Conservation (phyloP, 352 stramenopile genomes). For the Phytophthora pseudosyringae region DNA sequence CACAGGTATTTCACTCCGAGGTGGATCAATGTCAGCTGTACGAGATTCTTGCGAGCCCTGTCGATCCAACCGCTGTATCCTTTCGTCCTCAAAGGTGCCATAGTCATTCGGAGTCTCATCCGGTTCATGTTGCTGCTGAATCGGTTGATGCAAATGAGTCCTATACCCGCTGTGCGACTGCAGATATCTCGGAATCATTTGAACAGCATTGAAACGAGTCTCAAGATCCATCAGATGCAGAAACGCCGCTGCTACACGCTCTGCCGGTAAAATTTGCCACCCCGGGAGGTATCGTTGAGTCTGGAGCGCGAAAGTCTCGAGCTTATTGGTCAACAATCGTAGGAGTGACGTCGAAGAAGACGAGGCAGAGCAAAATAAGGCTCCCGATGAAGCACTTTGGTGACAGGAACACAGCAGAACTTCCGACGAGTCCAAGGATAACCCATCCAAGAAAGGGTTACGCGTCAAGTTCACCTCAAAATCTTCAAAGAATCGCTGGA, state of each 20-base stretch:
- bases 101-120: constrained; percentile 6
- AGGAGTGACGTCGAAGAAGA: constrained; percentile 53
- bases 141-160: constrained; percentile 3
- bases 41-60: neutral
- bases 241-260: constrained; percentile 58
- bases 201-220: constrained; percentile 53
- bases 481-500: constrained; percentile 54
- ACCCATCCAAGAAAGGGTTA: constrained; percentile 71
- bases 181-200: constrained; percentile 66
- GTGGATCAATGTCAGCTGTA: neutral
- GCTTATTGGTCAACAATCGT: constrained; percentile 54
- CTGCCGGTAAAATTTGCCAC: constrained; percentile 65
- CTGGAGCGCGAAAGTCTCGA: constrained; percentile 60
- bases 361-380: constrained; percentile 40
- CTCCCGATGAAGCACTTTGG: constrained; percentile 27
- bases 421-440: constrained; percentile 73
- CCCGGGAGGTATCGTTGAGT: constrained; percentile 43
- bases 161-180: constrained; percentile 24
- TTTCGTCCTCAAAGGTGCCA: constrained; percentile 28
- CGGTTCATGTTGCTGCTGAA: neutral
- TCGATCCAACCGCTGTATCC: constrained; percentile 11
- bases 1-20: constrained; percentile 2
- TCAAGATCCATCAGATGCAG: constrained; percentile 67
- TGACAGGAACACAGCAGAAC: constrained; percentile 73
- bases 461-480: constrained; percentile 50